Conservation (phyloP, 495 filamentous ascomycete genomes). For the Astrothelium macrocarpum region DNA sequence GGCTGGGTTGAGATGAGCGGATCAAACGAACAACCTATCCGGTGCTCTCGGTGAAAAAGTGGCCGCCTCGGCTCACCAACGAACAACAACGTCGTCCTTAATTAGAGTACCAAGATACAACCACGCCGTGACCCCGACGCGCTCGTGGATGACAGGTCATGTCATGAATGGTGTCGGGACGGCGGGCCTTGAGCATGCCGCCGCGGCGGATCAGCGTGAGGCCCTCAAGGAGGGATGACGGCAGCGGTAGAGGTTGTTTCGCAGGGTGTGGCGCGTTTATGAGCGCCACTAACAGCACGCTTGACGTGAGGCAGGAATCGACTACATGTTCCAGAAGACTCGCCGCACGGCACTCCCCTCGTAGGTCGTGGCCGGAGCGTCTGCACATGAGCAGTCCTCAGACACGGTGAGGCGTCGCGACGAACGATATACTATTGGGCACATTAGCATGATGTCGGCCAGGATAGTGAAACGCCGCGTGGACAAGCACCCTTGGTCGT, state of each 20-base stretch:
- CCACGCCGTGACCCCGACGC: not conserved
- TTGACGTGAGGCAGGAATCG: not conserved
- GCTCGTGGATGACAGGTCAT: not conserved
- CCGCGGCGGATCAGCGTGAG: not conserved
- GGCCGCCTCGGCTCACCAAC: not conserved
- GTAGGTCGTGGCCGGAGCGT: too few species aligned
- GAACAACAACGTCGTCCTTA: not conserved
- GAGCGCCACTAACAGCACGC: constrained; percentile 1
- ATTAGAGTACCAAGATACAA: constrained; percentile 4
- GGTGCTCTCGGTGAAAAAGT: not conserved
- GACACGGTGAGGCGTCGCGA: not conserved
- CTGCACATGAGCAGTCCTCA: too few species aligned
- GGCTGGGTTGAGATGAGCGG: not conserved
- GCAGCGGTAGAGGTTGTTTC: not conserved
- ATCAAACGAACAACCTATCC: not conserved
- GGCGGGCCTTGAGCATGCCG: not conserved
- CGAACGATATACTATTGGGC: not conserved
- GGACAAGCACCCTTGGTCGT: not conserved
- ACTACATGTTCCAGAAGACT: not conserved
- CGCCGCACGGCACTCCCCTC: not conserved
- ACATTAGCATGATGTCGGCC: not conserved
- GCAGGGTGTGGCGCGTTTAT: not conserved
- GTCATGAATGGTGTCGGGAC: not conserved
- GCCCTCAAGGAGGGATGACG: not conserved
- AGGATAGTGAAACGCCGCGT: constrained; percentile 1